Conservation (phyloP, 805 yeast species). For the Cyberlindnera sargentensis region DNA sequence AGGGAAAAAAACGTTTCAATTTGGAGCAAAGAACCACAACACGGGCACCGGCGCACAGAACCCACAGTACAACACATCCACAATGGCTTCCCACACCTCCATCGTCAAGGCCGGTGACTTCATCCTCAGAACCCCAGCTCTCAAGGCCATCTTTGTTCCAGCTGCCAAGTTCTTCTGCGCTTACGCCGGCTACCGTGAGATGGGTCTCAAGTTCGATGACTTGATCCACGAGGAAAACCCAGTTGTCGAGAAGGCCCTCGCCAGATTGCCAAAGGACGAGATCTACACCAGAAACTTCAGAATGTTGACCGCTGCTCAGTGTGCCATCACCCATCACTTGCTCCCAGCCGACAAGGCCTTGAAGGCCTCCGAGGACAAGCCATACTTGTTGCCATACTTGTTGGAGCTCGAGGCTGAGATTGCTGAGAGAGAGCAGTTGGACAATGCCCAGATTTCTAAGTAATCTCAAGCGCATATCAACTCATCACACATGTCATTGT, state of each 20-base stretch:
- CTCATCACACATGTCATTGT: background rate
- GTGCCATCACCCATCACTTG: slow-evolving; percentile 73
- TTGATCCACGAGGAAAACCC: slow-evolving; percentile 83
- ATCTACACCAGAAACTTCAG: slow-evolving; percentile 89
- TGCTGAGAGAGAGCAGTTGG: slow-evolving; percentile 80
- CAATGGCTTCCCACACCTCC: slow-evolving; percentile 39
- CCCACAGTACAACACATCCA: background rate
- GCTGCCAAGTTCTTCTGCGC: slow-evolving; percentile 66
- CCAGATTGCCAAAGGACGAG: slow-evolving; percentile 80
- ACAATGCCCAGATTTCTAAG: slow-evolving; percentile 44
- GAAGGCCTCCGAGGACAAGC: slow-evolving; percentile 71
- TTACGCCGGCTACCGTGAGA: slow-evolving; percentile 86
- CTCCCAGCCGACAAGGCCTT: slow-evolving; percentile 76
- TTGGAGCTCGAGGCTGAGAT: slow-evolving; percentile 93
- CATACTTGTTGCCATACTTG: slow-evolving; percentile 81
- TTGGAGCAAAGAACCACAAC: too few species aligned
- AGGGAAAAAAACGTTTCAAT: too few species aligned
- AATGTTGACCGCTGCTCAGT: slow-evolving; percentile 87
- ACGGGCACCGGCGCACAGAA: background rate
- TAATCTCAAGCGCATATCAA: background rate
- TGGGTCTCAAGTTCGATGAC: slow-evolving; percentile 91
- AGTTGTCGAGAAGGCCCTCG: slow-evolving; percentile 75
- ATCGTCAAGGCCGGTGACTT: slow-evolving; percentile 70
- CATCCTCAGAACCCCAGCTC: slow-evolving; percentile 72
- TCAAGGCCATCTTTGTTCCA: slow-evolving; percentile 73